Evolutionary conservation across 2,329 filamentous ascomycete species (phyloP).

Genomic region (Lojkania enalia): DNA sequence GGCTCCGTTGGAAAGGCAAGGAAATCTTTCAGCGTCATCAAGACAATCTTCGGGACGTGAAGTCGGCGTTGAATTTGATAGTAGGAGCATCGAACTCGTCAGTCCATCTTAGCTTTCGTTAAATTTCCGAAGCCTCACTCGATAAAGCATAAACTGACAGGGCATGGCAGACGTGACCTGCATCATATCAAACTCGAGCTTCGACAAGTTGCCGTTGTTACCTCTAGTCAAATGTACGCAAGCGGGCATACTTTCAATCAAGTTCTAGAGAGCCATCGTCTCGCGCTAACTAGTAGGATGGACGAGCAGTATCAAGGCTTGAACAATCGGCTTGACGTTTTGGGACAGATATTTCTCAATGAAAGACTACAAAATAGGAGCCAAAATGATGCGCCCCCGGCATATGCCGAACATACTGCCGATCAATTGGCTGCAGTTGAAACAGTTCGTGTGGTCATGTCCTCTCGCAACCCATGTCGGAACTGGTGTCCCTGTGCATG

Average conservation of each 20-base stretch:
- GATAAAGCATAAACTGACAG: too few species aligned
- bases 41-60: not conserved
- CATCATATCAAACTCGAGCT: not conserved
- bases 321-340: not conserved
- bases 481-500: slow-evolving; percentile 24
- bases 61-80: not conserved
- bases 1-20: not conserved
- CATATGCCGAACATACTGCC: not conserved
- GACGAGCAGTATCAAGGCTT: not conserved
- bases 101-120: not conserved
- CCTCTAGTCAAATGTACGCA: not conserved
- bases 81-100: not conserved
- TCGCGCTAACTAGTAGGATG: not conserved
- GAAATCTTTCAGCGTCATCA: not conserved
- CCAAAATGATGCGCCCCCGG: not conserved
- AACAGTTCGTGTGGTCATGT: slow-evolving; percentile 8
- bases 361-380: too few species aligned
- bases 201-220: not conserved
- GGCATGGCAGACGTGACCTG: not conserved
- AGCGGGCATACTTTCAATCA: not conserved
- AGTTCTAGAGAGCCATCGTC: not conserved
- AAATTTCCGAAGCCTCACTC: not conserved
- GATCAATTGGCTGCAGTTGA: not conserved
- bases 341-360: slow-evolving; percentile 1
- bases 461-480: slow-evolving; percentile 15